phyloP scores from a whole-genome alignment of 139 green algal species.

The Coccomyxa sp. region DNA sequence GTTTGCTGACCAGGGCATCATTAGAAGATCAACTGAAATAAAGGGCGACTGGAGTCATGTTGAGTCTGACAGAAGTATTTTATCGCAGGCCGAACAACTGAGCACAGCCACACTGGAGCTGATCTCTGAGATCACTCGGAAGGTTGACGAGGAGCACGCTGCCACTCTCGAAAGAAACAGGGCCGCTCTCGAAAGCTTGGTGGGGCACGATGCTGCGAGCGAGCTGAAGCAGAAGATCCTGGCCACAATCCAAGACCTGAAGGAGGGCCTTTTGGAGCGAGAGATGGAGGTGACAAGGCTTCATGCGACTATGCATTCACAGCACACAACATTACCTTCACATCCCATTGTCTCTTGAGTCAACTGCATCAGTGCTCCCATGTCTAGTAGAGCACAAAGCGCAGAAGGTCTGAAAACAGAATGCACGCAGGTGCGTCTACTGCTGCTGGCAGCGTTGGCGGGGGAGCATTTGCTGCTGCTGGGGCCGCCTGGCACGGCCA shows the following conservation, averaged over 20 bases:
- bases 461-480: slow-evolving; percentile 86
- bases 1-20: background rate
- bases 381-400: background rate
- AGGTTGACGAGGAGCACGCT: slow-evolving; percentile 40
- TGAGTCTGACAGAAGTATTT: background rate
- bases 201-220: background rate
- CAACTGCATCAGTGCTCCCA: no score
- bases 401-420: background rate
- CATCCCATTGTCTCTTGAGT: no score
- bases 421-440: slow-evolving; percentile 17
- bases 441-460: slow-evolving; percentile 74
- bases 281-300: slow-evolving; percentile 65
- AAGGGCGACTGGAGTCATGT: background rate
- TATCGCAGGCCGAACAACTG: background rate
- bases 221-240: slow-evolving; percentile 46
- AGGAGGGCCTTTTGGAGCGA: slow-evolving; percentile 75
- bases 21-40: background rate
- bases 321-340: background rate
- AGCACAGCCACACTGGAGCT: background rate
- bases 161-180: background rate
- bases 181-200: background rate
- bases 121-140: background rate
- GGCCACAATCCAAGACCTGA: slow-evolving; percentile 54
- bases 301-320: background rate
- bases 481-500: slow-evolving; percentile 84